Evolutionary conservation across 148 eudicot genomes (phyloP).

Genomic region (Camellia sinensis): DNA sequence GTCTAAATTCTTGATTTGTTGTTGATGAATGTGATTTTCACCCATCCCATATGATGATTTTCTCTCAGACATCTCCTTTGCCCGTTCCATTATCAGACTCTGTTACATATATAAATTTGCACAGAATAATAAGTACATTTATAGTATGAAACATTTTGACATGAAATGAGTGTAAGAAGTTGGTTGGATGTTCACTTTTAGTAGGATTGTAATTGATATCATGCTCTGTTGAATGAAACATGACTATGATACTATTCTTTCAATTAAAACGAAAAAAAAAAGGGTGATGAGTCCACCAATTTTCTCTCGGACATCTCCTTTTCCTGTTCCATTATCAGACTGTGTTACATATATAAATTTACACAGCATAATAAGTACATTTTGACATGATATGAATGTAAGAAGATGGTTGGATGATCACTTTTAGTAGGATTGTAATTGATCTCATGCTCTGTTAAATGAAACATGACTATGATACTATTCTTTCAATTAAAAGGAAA

Average conservation of each 20-base stretch:
- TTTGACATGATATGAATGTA: neutral
- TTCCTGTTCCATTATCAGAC: neutral
- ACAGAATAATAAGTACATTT: constrained; percentile 11
- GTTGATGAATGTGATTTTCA: constrained; percentile 3
- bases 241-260: too few species aligned
- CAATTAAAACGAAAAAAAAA: too few species aligned
- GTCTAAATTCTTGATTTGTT: constrained; percentile 7
- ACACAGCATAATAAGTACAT: constrained; percentile 14
- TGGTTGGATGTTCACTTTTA: neutral
- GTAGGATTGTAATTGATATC: neutral
- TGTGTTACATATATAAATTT: constrained; percentile 2
- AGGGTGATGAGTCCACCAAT: neutral
- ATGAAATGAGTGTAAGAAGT: neutral
- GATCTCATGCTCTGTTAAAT: neutral
- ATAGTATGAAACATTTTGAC: too few species aligned
- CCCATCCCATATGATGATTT: neutral
- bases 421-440: neutral
- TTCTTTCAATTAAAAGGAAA: too few species aligned
- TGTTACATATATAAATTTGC: constrained; percentile 13
- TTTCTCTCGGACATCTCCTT: neutral
- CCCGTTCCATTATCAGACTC: neutral
- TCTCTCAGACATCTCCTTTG: neutral
- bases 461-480: too few species aligned
- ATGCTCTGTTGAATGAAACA: neutral
- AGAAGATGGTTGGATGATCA: neutral